Evolutionary conservation across 2,329 filamentous ascomycete genomes (phyloP), one percentile per base, ranked within the genome.

Genomic region (Phaeosphaeriaceae sp.): DNA sequence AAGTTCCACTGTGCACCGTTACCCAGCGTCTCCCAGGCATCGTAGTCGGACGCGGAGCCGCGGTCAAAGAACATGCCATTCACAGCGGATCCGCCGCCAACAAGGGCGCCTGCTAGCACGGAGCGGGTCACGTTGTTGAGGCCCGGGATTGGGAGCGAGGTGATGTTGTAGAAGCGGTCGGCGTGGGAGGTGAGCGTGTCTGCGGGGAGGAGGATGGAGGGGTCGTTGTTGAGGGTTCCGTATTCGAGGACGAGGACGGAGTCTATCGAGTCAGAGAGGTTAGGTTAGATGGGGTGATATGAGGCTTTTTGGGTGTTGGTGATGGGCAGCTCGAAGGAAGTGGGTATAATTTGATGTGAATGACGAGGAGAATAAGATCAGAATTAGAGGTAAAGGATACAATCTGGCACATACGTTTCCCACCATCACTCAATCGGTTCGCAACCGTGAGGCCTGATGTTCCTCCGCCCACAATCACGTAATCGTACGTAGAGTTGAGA

Each of bases 11-110:
- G 31, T 13, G 84, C 86, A 1, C 70, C 51, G 63, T 88, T 88
- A 0, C 86, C 86, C 11, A 88, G 71, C 15, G 76, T 68, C 46
- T 80, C 81, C 86, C 86, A 88, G 1, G 78, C 79, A 69, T 88
- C 82, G 53, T 77, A 78, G 51, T 76, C 74, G 9, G 54, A 63
- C 3, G 50, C 53, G 21, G 58, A 60, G 22, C 67, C 76, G 10
- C 76, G 67, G 48, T 72, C 68, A 41, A 74, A 74, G 45, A 68
- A 63, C 68, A 76, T 69, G 36, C 69, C 71, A 57, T 78, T 77
- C 25, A 76, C 63, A 1, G 67, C 68, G 21, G 61, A 65, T 21
- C 71, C 65, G 2, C 75, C 76, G 9, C 75, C 74, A 0, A 77
- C 69, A 3, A 70, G 58, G 1, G 61, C 61, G 13, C 66, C 71